phyloP scores from a whole-genome alignment of 78 protist genomes.

The Paulinella micropora region DNA sequence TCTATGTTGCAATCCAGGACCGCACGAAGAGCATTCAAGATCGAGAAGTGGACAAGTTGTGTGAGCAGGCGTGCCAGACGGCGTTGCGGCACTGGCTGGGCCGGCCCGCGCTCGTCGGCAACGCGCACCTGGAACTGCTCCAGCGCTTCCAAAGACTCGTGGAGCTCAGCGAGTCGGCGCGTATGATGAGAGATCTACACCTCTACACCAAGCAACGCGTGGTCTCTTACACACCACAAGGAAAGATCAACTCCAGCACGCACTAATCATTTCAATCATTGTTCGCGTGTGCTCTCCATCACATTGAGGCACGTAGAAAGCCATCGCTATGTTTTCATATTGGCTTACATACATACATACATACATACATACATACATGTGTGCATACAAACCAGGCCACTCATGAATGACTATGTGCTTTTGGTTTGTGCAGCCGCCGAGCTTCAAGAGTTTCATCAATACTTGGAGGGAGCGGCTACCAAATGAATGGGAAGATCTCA shows the following conservation, averaged over 20 bases:
- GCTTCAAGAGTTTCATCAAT: slow-evolving; percentile 36
- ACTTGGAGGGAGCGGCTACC: slow-evolving; percentile 49
- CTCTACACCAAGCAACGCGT: too few species aligned
- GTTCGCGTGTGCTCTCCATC: too few species aligned
- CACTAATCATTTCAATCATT: too few species aligned
- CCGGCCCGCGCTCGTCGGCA: slow-evolving; percentile 2
- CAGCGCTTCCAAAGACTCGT: slow-evolving; percentile 35
- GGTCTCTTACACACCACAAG: too few species aligned
- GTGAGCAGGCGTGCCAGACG: slow-evolving; percentile 18
- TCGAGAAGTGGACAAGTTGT: slow-evolving; percentile 11
- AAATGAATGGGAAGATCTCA: slow-evolving; percentile 31
- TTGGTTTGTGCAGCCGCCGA: slow-evolving; percentile 16
- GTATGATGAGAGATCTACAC: slow-evolving; percentile 17
- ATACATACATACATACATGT: not conserved
- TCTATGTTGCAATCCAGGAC: slow-evolving; percentile 20
- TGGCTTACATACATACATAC: too few species aligned
- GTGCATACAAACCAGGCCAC: not conserved
- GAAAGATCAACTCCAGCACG: too few species aligned
- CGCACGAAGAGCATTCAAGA: slow-evolving; percentile 10
- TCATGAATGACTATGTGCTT: not conserved
- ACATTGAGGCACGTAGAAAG: too few species aligned
- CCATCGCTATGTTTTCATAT: too few species aligned
- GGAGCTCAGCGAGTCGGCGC: slow-evolving; percentile 41
- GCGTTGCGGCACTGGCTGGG: slow-evolving; percentile 21
- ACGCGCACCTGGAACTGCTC: slow-evolving; percentile 26